Evolutionary conservation across 352 stramenopile genomes (phyloP).

Genomic region (Phytopythium aichiense): DNA sequence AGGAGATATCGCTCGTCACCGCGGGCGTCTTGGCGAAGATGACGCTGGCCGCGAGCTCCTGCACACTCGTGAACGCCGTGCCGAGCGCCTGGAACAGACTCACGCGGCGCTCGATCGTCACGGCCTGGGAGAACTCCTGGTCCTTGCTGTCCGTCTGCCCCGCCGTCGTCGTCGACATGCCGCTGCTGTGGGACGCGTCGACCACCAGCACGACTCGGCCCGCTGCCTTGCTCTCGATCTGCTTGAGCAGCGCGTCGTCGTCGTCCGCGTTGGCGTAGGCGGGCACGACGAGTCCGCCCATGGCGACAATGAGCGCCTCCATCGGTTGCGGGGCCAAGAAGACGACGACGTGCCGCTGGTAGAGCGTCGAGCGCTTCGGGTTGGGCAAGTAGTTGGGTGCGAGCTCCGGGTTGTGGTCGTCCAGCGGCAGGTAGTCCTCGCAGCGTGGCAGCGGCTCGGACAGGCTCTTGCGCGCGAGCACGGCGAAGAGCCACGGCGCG

Average conservation of each 20-base stretch:
- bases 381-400: conserved; percentile 73
- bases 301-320: conserved; percentile 69
- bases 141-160: conserved; percentile 38
- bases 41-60: conserved; percentile 77
- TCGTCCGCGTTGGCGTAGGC: conserved; percentile 53
- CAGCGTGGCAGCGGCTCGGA: conserved; percentile 70
- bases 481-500: conserved; percentile 76
- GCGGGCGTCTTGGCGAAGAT: conserved; percentile 76
- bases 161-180: conserved; percentile 45
- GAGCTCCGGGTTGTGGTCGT: conserved; percentile 49
- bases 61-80: conserved; percentile 68
- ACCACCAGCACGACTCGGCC: conserved; percentile 61
- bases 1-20: conserved; percentile 44
- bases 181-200: conserved; percentile 39
- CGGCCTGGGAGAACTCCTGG: conserved; percentile 18
- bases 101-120: conserved; percentile 52
- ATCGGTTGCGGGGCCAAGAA: conserved; percentile 75
- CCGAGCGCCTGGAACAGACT: conserved; percentile 57
- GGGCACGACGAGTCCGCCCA: conserved; percentile 62
- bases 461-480: conserved; percentile 68
- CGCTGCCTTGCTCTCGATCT: conserved; percentile 44
- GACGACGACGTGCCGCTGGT: conserved; percentile 62
- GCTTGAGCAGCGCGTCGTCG: conserved; percentile 50
- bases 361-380: conserved; percentile 71
- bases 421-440: conserved; percentile 65